phyloP scores from a whole-genome alignment of 495 filamentous ascomycete species.

The Cryomyces minteri region DNA sequence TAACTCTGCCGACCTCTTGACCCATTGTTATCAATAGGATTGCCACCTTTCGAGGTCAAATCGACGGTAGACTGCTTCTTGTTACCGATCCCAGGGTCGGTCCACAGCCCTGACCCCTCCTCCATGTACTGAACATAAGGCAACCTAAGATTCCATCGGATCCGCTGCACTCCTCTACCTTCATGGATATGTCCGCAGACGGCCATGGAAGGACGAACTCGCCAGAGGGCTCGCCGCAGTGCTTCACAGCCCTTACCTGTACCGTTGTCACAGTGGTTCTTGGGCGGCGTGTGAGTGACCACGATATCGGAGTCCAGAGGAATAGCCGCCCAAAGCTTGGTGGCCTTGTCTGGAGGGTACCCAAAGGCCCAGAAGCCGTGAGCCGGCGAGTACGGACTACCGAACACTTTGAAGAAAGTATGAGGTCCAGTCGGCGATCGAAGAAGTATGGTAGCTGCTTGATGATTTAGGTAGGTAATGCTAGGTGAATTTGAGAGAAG shows the following conservation, averaged over 20 bases:
- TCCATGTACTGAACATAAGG: slow-evolving; percentile 14
- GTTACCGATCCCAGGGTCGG: slow-evolving; percentile 26
- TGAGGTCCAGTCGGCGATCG: slow-evolving; percentile 36
- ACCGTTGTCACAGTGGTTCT: slow-evolving; percentile 12
- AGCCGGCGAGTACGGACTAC: slow-evolving; percentile 49
- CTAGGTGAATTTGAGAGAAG: slow-evolving; percentile 33
- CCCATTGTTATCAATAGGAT: slow-evolving; percentile 24
- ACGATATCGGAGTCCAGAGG: slow-evolving; percentile 17
- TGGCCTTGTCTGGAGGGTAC: slow-evolving; percentile 33
- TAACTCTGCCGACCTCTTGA: no score
- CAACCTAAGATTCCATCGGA: slow-evolving; percentile 31
- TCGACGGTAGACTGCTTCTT: slow-evolving; percentile 42
- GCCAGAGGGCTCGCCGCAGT: slow-evolving; percentile 9
- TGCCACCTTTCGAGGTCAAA: slow-evolving; percentile 28
- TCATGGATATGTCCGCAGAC: slow-evolving; percentile 23
- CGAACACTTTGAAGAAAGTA: slow-evolving; percentile 56
- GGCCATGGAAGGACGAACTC: slow-evolving; percentile 16
- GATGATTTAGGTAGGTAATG: slow-evolving; percentile 48
- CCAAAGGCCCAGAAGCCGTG: slow-evolving; percentile 54
- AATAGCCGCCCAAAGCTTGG: slow-evolving; percentile 27
- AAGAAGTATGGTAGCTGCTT: slow-evolving; percentile 37
- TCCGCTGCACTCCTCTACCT: slow-evolving; percentile 27
- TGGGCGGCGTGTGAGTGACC: slow-evolving; percentile 21
- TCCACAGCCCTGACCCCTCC: slow-evolving; percentile 20
- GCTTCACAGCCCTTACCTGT: slow-evolving; percentile 15